Base-by-base conservation (phyloP, 345 rosid species). In the Eucalyptus cladocalyx region DNA sequence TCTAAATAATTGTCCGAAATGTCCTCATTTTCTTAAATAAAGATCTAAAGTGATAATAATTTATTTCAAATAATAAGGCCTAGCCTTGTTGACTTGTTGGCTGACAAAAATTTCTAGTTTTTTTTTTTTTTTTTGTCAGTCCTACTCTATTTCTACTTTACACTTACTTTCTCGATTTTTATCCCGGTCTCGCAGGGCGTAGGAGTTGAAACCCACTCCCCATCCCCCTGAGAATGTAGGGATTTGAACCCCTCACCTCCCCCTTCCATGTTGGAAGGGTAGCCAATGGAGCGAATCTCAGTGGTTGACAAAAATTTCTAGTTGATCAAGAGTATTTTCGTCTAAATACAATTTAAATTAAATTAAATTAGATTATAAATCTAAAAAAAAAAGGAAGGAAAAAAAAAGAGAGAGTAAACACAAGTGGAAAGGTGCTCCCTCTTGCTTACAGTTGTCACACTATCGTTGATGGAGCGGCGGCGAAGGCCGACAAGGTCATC, bases 401-500 rank as follows among this genome's bases (percentile, higher is more conserved):
- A 19, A 19, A 4, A 0, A 7, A 18, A 51, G 7, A 7, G 0
- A 53, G 24, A 53, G 26, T 2, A 21, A 19, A 53, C 11, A 53
- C 11, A 19, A 53, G 58, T 0, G 0, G 0, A 53, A 53, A 1
- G 11, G 58, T 0, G 5, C 58, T 53, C 11, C 58, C 58, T 53
- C 58, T 1, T 53, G 11, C 58, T 19, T 53, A 53, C 0, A 11
- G 0, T 2, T 1, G 0, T 53, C 0, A 0, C 58, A 1, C 58
- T 1, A 53, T 53, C 2, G 0, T 0, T 1, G 0, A 53, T 53
- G 10, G 58, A 0, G 58, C 1, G 4, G 0, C 0, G 1, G 24
- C 0, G 0, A 53, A 53, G 56, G 24, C 2, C 0, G 0, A 0
- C 0, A 8, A 0, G 56, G 56, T 8, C 24, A 3, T 53, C 5